Base-by-base conservation (phyloP, 352 stramenopile genomes). In the Thalassiosira hispida region DNA sequence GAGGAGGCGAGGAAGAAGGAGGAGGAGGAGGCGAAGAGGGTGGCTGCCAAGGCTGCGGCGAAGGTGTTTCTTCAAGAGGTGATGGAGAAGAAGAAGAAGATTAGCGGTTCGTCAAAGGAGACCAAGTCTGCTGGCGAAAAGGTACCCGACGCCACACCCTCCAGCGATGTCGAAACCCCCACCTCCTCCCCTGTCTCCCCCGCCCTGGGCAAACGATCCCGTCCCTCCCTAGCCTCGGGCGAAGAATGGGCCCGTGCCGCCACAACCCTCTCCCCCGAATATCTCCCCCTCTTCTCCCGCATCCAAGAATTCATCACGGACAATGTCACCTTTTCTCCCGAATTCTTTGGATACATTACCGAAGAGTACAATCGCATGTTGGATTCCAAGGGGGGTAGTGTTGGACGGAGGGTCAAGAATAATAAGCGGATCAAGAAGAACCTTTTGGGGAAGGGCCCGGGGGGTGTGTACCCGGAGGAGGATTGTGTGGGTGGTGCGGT, bases 231-330 rank as follows among this genome's bases (percentile, higher is more conserved):
- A 8, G 56, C 63, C 11, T 85, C 76, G 35, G 86, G 84, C 16
- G 72, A 87, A 52, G 79, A 90, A 40, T 93, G 88, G 88, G 85
- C 83, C 14, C 59, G 66, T 6, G 18, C n/a, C 53, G 53, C 44
- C 12, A 85, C 78, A 49, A 63, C 23, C 49, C 72, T 71, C 40
- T 74, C 62, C 31, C 11, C 73, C 18, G 52, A 77, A 25, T 88
- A 83, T 35, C 44, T 67, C 0, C 74, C 69, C 18, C 27, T 83
- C 44, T 70, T 87, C 14, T 27, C 72, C 79, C 42, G 68, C 18
- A 78, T 86, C 68, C 67, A 92, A 75, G 81, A 86, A 31, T 83
- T 80, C 23, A 80, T 92, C 23, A 73, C 69, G 12, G 83, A 89
- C 53, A 83, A 89, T 56, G 72, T 93, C 22, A 79, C 74, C 0